Percentiles rank a stretch among this genome's conserved stretches.
Conservation (phyloP, 75 land plant genomes). For the Pseudotsuga menziesii region DNA sequence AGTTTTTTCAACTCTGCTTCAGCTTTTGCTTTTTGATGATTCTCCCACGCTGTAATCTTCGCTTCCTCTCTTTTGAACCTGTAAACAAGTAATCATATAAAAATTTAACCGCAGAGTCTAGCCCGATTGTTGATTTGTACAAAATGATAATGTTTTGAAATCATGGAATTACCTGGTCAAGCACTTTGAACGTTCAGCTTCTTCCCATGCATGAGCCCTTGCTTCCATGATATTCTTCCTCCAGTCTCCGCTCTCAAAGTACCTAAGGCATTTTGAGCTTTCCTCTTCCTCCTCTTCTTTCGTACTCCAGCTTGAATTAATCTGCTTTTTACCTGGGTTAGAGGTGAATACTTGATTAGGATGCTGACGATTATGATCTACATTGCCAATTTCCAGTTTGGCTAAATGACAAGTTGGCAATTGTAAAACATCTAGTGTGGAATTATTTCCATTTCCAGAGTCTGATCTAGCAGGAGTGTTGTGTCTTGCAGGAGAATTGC, state of each 20-base stretch:
- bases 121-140: not conserved
- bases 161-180: conserved; percentile 46
- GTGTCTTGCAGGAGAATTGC: conserved; percentile 18
- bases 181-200: conserved; percentile 55
- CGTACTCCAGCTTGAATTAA: conserved; percentile 15
- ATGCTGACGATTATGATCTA: not conserved
- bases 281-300: conserved; percentile 23
- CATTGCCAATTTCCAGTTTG: conserved; percentile 59
- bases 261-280: conserved; percentile 2
- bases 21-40: conserved; percentile 93
- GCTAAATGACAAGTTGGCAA: conserved; percentile 29
- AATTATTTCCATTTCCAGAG: not conserved
- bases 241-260: conserved; percentile 34
- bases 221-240: conserved; percentile 40
- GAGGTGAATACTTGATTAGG: not conserved
- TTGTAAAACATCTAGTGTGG: conserved; percentile 29
- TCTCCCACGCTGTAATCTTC: conserved; percentile 96
- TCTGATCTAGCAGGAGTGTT: conserved; percentile 12
- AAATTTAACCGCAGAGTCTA: not conserved
- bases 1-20: conserved; percentile 84
- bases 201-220: conserved; percentile 59
- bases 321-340: conserved; percentile 5
- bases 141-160: not conserved
- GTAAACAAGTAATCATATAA: not conserved
- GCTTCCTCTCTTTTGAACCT: conserved; percentile 82